A percentile compares a stretch with the other conserved stretches of the same genome.
phyloP scores from a whole-genome alignment of 1,139 yeast genomes.

The Yamadazyma sp. region DNA sequence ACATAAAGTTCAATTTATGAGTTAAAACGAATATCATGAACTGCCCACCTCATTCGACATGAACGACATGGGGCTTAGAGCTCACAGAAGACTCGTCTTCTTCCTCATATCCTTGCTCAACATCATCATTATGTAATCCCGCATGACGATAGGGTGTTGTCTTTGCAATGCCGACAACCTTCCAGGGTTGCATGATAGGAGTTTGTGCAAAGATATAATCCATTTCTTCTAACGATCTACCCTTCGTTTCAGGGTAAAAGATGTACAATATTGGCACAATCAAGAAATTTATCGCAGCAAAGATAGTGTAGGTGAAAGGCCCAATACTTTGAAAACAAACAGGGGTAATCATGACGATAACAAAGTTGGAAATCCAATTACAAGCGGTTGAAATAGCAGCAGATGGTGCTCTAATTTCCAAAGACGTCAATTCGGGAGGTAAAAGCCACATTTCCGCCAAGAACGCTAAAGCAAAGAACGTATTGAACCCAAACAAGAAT shows the following conservation, averaged over 20 bases:
- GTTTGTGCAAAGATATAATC: constrained; percentile 55
- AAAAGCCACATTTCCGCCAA: constrained; percentile 41
- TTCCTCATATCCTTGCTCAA: neutral
- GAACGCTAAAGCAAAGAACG: constrained; percentile 33
- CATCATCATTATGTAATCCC: constrained; percentile 10
- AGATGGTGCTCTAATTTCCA: constrained; percentile 35
- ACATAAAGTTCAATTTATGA: too few species aligned
- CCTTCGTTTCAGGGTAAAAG: constrained; percentile 63
- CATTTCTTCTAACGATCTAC: constrained; percentile 58
- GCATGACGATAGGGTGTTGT: constrained; percentile 30
- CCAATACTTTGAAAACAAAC: constrained; percentile 31
- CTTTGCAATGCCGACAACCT: constrained; percentile 37
- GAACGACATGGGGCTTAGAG: constrained; percentile 1
- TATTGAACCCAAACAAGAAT: constrained; percentile 36
- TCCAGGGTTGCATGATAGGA: constrained; percentile 38
- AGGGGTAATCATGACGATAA: constrained; percentile 43
- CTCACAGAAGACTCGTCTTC: neutral
- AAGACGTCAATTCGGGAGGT: constrained; percentile 40
- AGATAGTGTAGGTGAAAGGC: constrained; percentile 33
- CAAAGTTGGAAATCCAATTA: constrained; percentile 42
- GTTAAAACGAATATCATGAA: too few species aligned
- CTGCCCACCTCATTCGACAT: constrained; percentile 1
- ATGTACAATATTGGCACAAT: constrained; percentile 57
- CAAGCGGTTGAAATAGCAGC: constrained; percentile 38
- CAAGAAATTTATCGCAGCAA: constrained; percentile 41